Base-by-base conservation (phyloP, 1,284 basidiomycete species). In the Malassezia obtusa region DNA sequence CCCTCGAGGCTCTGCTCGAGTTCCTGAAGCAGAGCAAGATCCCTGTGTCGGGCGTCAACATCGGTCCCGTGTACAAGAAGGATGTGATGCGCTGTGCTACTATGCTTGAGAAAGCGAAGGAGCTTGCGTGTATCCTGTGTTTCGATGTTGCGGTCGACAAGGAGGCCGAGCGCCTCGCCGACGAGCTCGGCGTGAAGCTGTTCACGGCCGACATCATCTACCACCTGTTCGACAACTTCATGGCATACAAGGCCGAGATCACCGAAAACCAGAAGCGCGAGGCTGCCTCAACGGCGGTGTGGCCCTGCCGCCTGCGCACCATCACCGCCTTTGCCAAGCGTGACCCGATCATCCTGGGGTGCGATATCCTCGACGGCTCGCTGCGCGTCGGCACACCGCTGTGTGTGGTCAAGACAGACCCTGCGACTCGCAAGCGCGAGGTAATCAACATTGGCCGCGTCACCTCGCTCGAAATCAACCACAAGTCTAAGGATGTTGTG, bases 121-220 rank as follows among this genome's bases (percentile, higher is more conserved):
- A 98, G 75, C 81, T 94, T 43, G 90, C 92, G 2, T 87, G 88
- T 72, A 87, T 98, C 61, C 82, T 99, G 53, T 92, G 89, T 70
- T 99, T 99, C 78, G 94, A 99, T 75, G 94, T 99, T 19, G 75
- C 84, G 0, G 78, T 82, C 43, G 88, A 96, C 76, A 91, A 83
- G 75, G 92, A 96, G 51, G 89, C 89, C 3, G 89, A 91, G 71
- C 81, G 83, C 62, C 72, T 91, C 51, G 92, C 92, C 1, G 89
- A 92, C 54, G 89, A 95, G 73, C 84, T 90, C 78, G 91, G 91
- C 31, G 85, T 98, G 68, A 83, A 82, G 65, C 78, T 98, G 67
- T 98, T 96, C 80, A 91, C 86, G 87, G 89, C 89, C 63, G 88
- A 90, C 71, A 96, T 98, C 75, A 98, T 99, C 68, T 99, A 99